Evolutionary conservation across 768 basidiomycete genomes (phyloP), one percentile per base, ranked within the genome.

Genomic region (Sporobolomyces pararoseus): DNA sequence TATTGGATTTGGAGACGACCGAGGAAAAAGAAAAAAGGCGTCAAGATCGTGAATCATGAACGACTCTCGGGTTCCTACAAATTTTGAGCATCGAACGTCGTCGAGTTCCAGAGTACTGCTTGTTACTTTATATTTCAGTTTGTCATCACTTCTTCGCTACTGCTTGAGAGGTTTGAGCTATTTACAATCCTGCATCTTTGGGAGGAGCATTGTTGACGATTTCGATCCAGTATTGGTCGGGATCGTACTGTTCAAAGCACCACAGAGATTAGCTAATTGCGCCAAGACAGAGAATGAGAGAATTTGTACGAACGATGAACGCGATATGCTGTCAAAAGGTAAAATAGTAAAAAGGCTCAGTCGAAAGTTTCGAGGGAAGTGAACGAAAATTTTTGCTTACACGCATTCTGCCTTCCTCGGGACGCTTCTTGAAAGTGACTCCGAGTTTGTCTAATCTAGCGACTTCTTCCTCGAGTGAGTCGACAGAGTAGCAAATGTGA

Each of bases 371-470:
- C n/a, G n/a, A n/a, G n/a, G n/a, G n/a, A n/a, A 42, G 39, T 42
- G 39, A 42, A 42, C 9, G 39, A n/a, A n/a, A 17, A 17, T 42
- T 42, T 42, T 4, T 19, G 57, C 65, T 42, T 19, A 67, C 66
- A 23, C 59, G 34, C 89, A 97, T 93, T 79, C 83, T 88, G 16
- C 94, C 92, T 64, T 95, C 94, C 1, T 83, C 85, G 21, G 86
- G 87, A 72, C 84, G 84, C 83, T 96, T 97, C 84, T 91, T 89
- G 83, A 95, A 97, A 32, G 81, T 79, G 29, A 95, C 92, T 1
- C 87, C 87, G 14, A 90, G 83, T 63, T 81, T 81, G 74, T 93
- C 91, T 68, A 99, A 89, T 32, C 91, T 84, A 57, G 84, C 88
- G 70, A 91, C 94, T 9, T 93, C 89, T 71, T 83, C 84, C 73